These are phyloP conservation scores for Lyophyllum semitale DNA, from an alignment of 768 basidiomycete genomes.

Conservation along the genomic window DNA sequence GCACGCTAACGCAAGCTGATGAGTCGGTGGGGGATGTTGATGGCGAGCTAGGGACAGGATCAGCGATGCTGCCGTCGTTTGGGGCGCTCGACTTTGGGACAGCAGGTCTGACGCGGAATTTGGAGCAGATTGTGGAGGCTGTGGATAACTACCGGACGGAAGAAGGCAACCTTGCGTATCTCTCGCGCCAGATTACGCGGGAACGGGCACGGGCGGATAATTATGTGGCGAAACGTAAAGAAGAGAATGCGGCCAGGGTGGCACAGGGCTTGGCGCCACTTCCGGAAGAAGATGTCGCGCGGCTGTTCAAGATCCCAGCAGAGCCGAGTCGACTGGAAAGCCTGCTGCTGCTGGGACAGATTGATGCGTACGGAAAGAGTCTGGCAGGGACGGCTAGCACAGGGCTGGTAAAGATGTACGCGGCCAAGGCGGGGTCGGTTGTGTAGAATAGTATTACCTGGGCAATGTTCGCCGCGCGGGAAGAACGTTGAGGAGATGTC, in stretches of 20 bases:
- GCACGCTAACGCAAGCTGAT: conserved; percentile 55
- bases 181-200: conserved; percentile 83
- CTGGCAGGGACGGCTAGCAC: conserved; percentile 64
- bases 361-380: conserved; percentile 83
- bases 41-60: conserved; percentile 37
- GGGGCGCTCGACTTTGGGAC: conserved; percentile 71
- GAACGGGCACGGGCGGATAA: conserved; percentile 81
- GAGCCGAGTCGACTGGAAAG: conserved; percentile 90
- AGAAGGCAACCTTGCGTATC: conserved; percentile 89
- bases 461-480: neutral
- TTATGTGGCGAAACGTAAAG: conserved; percentile 81
- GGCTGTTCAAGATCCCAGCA: conserved; percentile 84
- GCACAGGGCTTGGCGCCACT: conserved; percentile 84
- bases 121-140: conserved; percentile 85
- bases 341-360: conserved; percentile 82
- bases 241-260: conserved; percentile 79
- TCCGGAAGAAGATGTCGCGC: conserved; percentile 82
- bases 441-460: conserved; percentile 5
- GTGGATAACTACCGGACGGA: conserved; percentile 87
- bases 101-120: conserved; percentile 67
- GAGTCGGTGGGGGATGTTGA: conserved; percentile 38
- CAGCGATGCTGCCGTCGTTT: conserved; percentile 61
- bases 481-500: neutral
- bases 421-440: conserved; percentile 42
- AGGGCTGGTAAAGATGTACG: conserved; percentile 87